A percentile compares a stretch with the other conserved stretches of the same genome.
Conservation (phyloP, 805 yeast genomes). For the Allodekkera sacchari region DNA sequence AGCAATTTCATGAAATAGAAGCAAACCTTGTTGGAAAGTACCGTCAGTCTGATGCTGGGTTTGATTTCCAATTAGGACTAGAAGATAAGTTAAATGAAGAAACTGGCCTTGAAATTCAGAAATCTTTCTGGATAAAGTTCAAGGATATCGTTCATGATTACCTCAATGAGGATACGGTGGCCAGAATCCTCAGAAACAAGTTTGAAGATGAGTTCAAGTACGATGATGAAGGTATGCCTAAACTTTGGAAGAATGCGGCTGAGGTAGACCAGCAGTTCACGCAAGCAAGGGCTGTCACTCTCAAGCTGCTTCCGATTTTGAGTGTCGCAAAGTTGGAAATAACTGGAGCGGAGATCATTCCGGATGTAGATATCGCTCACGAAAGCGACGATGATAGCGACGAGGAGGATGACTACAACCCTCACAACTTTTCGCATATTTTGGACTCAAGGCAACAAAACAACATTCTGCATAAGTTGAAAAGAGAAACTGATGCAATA, state of each 20-base stretch:
- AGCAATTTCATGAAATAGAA: constrained; percentile 28
- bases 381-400: constrained; percentile 32
- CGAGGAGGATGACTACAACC: constrained; percentile 25
- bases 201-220: constrained; percentile 82
- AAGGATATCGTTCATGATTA: constrained; percentile 51
- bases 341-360: constrained; percentile 46
- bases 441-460: constrained; percentile 50
- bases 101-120: constrained; percentile 36
- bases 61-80: constrained; percentile 65
- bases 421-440: constrained; percentile 45
- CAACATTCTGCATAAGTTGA: constrained; percentile 49
- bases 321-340: constrained; percentile 45
- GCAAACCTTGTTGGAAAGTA: constrained; percentile 4
- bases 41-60: constrained; percentile 22
- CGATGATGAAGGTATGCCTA: constrained; percentile 75
- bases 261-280: constrained; percentile 65
- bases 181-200: constrained; percentile 59
- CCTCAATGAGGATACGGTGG: constrained; percentile 57
- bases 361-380: constrained; percentile 42
- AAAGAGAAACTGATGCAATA: constrained; percentile 68
- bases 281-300: constrained; percentile 50
- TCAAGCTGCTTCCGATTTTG: constrained; percentile 49
- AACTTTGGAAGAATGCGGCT: constrained; percentile 63
- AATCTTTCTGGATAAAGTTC: constrained; percentile 59
- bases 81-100: constrained; percentile 31